phyloP scores from a whole-genome alignment of 306 rosid genomes.

The Cercis canadensis region DNA sequence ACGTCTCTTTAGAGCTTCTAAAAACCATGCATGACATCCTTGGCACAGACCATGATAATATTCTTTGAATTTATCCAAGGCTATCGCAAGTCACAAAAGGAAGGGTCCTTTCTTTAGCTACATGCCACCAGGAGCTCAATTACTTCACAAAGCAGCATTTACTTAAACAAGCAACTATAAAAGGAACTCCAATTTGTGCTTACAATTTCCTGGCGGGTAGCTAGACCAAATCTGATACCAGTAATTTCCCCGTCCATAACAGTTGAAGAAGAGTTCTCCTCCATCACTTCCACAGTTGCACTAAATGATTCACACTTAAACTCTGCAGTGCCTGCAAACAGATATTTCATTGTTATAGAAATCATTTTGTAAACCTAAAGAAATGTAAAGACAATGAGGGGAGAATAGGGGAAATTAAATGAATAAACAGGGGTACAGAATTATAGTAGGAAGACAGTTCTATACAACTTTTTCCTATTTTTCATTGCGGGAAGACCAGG shows the following conservation, averaged over 20 bases:
- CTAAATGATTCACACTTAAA: not conserved
- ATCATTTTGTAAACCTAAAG: not conserved
- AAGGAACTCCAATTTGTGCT: constrained; percentile 41
- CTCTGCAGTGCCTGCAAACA: constrained; percentile 43
- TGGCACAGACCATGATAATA: constrained; percentile 21
- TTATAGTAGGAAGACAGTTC: not conserved
- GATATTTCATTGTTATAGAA: constrained; percentile 24
- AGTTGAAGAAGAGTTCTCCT: constrained; percentile 54
- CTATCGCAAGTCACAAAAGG: constrained; percentile 25
- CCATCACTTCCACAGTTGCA: constrained; percentile 48
- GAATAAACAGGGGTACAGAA: not conserved
- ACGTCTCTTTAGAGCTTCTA: constrained; percentile 3
- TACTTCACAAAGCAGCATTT: not conserved
- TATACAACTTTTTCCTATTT: not conserved
- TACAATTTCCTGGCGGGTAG: constrained; percentile 78
- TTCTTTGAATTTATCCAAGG: constrained; percentile 18
- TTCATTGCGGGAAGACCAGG: too few species aligned
- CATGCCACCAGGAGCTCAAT: constrained; percentile 26
- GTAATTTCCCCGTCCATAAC: constrained; percentile 62
- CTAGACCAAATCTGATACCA: constrained; percentile 75
- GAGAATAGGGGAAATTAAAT: not conserved
- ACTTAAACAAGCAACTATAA: constrained; percentile 16
- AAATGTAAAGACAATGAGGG: constrained; percentile 9
- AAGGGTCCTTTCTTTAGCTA: constrained; percentile 12
- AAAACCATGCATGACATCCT: constrained; percentile 16